Base-by-base conservation (phyloP, 2,329 filamentous ascomycete genomes). In the Calonectria hawksworthii region DNA sequence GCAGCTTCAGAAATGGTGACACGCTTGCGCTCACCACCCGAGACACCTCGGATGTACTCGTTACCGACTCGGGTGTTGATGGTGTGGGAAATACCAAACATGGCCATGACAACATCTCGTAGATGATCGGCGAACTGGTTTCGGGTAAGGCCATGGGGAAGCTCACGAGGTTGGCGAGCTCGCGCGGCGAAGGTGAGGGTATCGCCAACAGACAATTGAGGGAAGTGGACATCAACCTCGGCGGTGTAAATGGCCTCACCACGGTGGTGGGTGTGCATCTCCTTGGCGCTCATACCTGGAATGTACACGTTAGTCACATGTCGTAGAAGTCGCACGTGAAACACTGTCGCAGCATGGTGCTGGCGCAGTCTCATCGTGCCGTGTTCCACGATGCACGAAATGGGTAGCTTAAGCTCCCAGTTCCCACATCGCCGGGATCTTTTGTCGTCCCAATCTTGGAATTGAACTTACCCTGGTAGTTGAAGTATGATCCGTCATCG, bases 241-340 rank as follows among this genome's bases (percentile, higher is more conserved):
- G 94, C 94, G 0, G 94, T 96, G 86, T 97, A 97, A 83, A 97
- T 96, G 75, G 94, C 94, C 85, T 98, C 95, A 77, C 95, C 95
- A 34, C 94, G 93, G 86, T 96, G 96, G 75, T 91, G 88, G 14
- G 91, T 91, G 85, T 94, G 92, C 94, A 97, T 96, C 82, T 95
- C 91, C 81, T 94, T 86, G 71, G 94, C 90, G 3, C 91, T 87
- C 80, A 95, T 89, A 78, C 93, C 91, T 89, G 74, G 73, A 47
- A 32, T 28, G 32, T 52, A 68, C 77, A 68, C 70, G 26, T 72
- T 51, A 72, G 70, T 54, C n/a, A 47, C 64, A 59, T 63, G 36
- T 54, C 51, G 52, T 47, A 44, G 68, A 23, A 52, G 71, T 65
- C 70, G 64, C 23, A 51, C 51, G 73, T 59, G 54, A 18, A 28